Conservation (phyloP, 2,329 filamentous ascomycete species). For the Colletotrichum lentis region DNA sequence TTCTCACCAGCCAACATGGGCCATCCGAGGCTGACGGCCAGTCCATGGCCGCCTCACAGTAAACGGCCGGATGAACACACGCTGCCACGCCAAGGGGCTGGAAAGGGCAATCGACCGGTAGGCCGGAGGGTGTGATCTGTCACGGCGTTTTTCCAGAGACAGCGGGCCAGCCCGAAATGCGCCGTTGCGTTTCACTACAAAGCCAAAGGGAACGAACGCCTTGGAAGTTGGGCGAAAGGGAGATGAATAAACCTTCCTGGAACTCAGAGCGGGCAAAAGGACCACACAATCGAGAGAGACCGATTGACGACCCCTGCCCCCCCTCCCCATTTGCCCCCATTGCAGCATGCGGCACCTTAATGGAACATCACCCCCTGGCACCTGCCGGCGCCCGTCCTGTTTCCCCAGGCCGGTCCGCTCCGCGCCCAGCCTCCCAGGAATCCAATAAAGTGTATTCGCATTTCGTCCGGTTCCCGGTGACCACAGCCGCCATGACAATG, state of each 20-base stretch:
- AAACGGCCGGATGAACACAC: background rate
- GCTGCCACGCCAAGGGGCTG: background rate
- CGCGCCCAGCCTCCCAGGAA: conserved; percentile 12
- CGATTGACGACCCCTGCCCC: background rate
- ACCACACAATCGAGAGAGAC: background rate
- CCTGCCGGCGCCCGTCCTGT: conserved; percentile 21
- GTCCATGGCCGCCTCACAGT: background rate
- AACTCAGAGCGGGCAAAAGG: background rate
- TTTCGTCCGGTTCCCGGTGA: conserved; percentile 18
- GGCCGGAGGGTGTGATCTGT: conserved; percentile 10
- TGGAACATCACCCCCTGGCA: conserved; percentile 1
- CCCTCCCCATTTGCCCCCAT: background rate
- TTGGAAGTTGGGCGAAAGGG: conserved; percentile 14
- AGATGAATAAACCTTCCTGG: conserved; percentile 1
- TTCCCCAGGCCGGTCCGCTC: conserved; percentile 34
- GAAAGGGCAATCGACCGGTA: background rate
- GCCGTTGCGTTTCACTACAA: conserved; percentile 1
- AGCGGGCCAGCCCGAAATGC: conserved; percentile 19
- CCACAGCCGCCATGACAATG: background rate
- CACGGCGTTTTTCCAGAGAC: conserved; percentile 10
- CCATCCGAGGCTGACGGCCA: conserved; percentile 8
- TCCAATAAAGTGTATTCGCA: conserved; percentile 8
- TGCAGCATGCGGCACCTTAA: conserved; percentile 15
- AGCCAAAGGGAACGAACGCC: background rate
- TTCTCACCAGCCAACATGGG: conserved; percentile 20